Base-by-base conservation (phyloP, 768 basidiomycete species). In the Tephrocybe sp. region DNA sequence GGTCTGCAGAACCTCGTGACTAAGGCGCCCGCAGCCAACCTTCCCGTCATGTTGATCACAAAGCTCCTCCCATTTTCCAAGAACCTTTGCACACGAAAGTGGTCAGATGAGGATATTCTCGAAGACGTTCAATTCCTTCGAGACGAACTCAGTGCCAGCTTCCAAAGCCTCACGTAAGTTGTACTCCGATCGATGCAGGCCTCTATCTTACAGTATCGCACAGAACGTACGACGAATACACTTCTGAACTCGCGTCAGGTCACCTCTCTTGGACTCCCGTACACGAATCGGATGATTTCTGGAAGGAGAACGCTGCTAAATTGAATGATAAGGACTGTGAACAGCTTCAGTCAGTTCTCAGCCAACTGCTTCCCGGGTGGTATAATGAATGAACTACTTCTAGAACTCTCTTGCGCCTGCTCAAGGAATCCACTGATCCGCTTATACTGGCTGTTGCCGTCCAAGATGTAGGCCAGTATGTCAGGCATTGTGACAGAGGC, bases 201-300 rank as follows among this genome's bases (percentile, higher is more conserved):
- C 15, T 19, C 49, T 21, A 45, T 9, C 37, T 52, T 31, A 35
- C 43, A 26, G 31, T 1, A 8, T 32, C 13, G n/a, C 43, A 19
- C 39, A 98, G 94, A 51, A 99, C 93, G 1, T 99, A 90, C 64
- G 97, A 98, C 64, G 95, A 98, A 68, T 99, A 98, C 62, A 82
- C 80, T 9, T 94, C 92, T 0, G 96, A 98, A 65, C 72, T 99
- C 25, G 74, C 83, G 15, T 91, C 89, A 4, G 94, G 95, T 1
- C 92, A 93, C 64, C 71, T 98, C 21, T 89, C 92, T 5, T 98
- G 97, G 97, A 86, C 91, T 4, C 95, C 96, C 11, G 89, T 92
- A 9, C 97, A 99, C 62, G 91, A 94, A 63, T 95, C 91, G 1
- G 96, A 98, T 52, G 84, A 92, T 28, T 99, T 99, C 72, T 99